phyloP scores from a whole-genome alignment of 1,284 basidiomycete genomes.

The Mrakiaceae sp. region DNA sequence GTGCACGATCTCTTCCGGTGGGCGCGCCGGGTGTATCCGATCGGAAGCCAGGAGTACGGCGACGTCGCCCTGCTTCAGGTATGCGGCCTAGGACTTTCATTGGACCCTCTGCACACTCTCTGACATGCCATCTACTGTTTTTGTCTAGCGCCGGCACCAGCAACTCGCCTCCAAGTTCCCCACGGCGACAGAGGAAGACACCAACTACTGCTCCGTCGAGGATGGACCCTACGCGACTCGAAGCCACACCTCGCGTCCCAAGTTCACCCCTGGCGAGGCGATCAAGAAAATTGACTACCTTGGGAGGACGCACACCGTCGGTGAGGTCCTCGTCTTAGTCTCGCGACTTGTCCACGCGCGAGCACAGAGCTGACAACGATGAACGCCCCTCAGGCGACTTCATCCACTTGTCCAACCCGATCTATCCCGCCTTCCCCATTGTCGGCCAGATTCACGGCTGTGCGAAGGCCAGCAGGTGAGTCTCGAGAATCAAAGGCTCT shows the following conservation, averaged over 20 bases:
- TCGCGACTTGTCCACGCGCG: slow-evolving; percentile 63
- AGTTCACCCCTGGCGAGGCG: no score
- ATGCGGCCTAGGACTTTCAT: slow-evolving; percentile 17
- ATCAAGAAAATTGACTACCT: background rate
- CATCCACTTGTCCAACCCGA: slow-evolving; percentile 83
- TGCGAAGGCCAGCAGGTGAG: no score
- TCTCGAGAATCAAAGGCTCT: no score
- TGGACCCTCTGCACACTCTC: slow-evolving; percentile 34
- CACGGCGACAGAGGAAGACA: slow-evolving; percentile 46
- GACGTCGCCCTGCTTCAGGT: slow-evolving; percentile 69
- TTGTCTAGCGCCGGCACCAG: slow-evolving; percentile 56
- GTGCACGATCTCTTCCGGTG: slow-evolving; percentile 75
- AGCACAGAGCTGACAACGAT: slow-evolving; percentile 74
- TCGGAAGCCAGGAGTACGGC: slow-evolving; percentile 57
- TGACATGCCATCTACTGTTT: slow-evolving; percentile 12
- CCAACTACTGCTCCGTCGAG: slow-evolving; percentile 60
- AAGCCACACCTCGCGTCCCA: slow-evolving; percentile 32
- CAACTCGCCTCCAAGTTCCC: slow-evolving; percentile 47
- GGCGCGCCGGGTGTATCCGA: slow-evolving; percentile 60
- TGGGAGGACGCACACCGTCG: background rate
- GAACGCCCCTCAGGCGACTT: slow-evolving; percentile 68
- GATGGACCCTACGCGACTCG: slow-evolving; percentile 52
- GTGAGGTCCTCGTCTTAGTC: slow-evolving; percentile 44
- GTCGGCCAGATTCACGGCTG: slow-evolving; percentile 57
- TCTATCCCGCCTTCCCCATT: slow-evolving; percentile 77